Conservation (phyloP, 2,329 filamentous ascomycete genomes). For the Xenoacremonium recifei region DNA sequence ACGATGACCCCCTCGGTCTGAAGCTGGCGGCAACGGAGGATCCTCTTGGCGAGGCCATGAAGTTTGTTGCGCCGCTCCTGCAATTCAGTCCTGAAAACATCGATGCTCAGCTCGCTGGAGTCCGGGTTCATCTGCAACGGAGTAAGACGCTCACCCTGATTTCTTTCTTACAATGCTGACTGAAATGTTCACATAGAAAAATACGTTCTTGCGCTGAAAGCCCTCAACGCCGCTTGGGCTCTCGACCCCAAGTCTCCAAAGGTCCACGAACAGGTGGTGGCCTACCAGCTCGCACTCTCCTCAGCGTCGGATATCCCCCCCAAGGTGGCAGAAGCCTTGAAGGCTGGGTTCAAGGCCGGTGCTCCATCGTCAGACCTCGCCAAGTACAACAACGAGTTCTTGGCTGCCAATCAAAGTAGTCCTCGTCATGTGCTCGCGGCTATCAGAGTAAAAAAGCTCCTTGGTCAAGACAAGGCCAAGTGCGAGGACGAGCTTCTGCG, state of each 20-base stretch:
- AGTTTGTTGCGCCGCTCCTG: constrained; percentile 78
- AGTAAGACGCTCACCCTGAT: constrained; percentile 54
- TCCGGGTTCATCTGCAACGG: constrained; percentile 83
- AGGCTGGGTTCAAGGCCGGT: constrained; percentile 62
- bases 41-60: constrained; percentile 82
- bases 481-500: constrained; percentile 60
- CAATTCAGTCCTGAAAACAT: constrained; percentile 80
- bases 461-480: constrained; percentile 56
- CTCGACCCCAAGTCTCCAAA: constrained; percentile 69
- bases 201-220: constrained; percentile 82
- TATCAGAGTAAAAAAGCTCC: constrained; percentile 56
- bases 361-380: constrained; percentile 57
- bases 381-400: constrained; percentile 66
- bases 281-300: constrained; percentile 64
- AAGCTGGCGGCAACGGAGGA: constrained; percentile 79
- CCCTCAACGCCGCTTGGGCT: constrained; percentile 69
- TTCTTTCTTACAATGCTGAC: constrained; percentile 3
- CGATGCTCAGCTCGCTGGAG: constrained; percentile 79
- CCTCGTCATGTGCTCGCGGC: constrained; percentile 62
- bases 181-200: constrained; percentile 63
- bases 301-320: constrained; percentile 56
- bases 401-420: constrained; percentile 60
- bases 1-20: constrained; percentile 81
- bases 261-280: constrained; percentile 72
- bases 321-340: constrained; percentile 68